Evolutionary conservation across 1,284 basidiomycete genomes (phyloP).

Genomic region (Apiotrichum porosum): DNA sequence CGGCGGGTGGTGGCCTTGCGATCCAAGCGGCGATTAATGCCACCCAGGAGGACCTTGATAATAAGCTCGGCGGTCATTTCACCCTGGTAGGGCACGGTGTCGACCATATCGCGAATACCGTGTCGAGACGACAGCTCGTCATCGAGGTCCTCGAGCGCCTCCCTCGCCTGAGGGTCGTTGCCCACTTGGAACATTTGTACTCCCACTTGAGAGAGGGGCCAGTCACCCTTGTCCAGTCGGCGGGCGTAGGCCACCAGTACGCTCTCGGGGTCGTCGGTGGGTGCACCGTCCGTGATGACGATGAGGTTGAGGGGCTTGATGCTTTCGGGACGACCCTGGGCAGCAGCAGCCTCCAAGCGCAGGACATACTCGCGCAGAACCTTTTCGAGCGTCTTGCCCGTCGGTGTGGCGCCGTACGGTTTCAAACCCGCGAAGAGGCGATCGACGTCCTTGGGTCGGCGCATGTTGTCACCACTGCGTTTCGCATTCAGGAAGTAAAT

Average conservation of each 20-base stretch:
- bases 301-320: constrained; percentile 43
- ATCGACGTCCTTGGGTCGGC: constrained; percentile 36
- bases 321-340: background rate
- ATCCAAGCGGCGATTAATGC: constrained; percentile 38
- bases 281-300: constrained; percentile 36
- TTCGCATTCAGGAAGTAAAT: constrained; percentile 44
- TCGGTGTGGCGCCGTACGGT: constrained; percentile 40
- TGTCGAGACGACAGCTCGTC: constrained; percentile 32
- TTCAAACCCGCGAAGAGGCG: constrained; percentile 37
- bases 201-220: constrained; percentile 45
- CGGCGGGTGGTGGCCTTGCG: background rate
- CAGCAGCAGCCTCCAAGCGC: constrained; percentile 26
- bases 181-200: constrained; percentile 49
- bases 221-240: constrained; percentile 41
- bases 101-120: constrained; percentile 42
- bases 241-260: constrained; percentile 28
- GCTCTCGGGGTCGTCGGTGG: constrained; percentile 35
- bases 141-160: constrained; percentile 40
- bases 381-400: constrained; percentile 32
- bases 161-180: constrained; percentile 24
- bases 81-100: constrained; percentile 34
- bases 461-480: constrained; percentile 24
- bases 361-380: constrained; percentile 39
- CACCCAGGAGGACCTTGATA: constrained; percentile 40
- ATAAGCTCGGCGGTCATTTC: constrained; percentile 32